phyloP scores from a whole-genome alignment of 2,329 filamentous ascomycete species.

The Akanthomyces muscarius region DNA sequence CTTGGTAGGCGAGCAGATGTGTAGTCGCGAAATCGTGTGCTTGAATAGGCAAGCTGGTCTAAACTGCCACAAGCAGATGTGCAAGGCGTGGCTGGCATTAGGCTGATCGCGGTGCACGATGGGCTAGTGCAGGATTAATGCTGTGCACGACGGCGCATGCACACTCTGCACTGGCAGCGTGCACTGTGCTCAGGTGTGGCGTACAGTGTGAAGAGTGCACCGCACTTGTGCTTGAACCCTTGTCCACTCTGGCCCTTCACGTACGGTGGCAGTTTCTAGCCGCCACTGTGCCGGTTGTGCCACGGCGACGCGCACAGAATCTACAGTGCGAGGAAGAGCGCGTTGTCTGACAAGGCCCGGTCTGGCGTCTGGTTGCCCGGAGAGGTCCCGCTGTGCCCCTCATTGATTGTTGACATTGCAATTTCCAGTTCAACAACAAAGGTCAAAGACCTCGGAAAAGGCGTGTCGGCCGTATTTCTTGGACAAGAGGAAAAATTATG shows the following conservation, averaged over 20 bases:
- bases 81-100: background rate
- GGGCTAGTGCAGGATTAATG: constrained; percentile 8
- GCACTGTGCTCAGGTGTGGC: background rate
- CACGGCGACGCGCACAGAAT: background rate
- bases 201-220: background rate
- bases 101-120: background rate
- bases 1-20: background rate
- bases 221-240: background rate
- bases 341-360: background rate
- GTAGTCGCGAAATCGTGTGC: background rate
- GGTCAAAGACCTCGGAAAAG: no score
- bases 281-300: background rate
- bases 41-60: background rate
- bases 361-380: constrained; percentile 6
- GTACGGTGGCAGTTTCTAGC: background rate
- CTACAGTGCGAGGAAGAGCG: constrained; percentile 2
- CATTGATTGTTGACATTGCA: constrained; percentile 14
- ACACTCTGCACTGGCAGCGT: background rate
- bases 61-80: background rate
- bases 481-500: no score
- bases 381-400: constrained; percentile 14
- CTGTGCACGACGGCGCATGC: background rate
- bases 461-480: no score
- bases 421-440: constrained; percentile 1
- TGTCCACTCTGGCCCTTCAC: background rate